Evolutionary conservation across 495 filamentous ascomycete species (phyloP).

Genomic region (Penicillium longicatenatum): DNA sequence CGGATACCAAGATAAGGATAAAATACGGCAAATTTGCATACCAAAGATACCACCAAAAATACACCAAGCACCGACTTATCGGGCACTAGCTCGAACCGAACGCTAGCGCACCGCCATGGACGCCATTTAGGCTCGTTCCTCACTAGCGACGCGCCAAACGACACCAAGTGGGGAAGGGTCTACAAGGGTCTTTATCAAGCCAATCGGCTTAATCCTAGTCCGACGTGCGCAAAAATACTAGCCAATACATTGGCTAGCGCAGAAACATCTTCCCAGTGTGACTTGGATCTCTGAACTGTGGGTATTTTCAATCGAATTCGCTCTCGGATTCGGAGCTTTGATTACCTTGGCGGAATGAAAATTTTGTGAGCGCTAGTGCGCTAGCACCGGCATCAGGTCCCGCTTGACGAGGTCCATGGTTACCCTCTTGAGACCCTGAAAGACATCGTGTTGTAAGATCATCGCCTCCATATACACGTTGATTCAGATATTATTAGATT

Average conservation of each 20-base stretch:
- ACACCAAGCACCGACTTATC: neutral
- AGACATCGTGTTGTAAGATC: neutral
- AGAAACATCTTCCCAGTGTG: neutral
- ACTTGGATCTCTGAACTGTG: neutral
- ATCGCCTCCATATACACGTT: neutral
- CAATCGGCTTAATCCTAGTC: conserved; percentile 13
- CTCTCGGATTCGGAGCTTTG: neutral
- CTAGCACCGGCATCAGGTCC: conserved; percentile 1
- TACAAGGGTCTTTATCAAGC: conserved; percentile 19
- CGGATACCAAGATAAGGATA: neutral
- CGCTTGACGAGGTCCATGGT: neutral
- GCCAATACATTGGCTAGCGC: neutral
- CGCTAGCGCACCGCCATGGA: neutral
- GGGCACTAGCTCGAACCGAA: neutral
- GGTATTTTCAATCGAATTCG: neutral
- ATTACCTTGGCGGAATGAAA: neutral
- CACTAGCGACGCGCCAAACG: neutral
- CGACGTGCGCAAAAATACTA: neutral
- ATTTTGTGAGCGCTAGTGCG: conserved; percentile 1
- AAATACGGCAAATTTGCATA: neutral
- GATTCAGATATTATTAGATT: conserved; percentile 25
- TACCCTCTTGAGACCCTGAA: neutral
- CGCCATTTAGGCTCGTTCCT: neutral
- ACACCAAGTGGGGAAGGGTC: neutral
- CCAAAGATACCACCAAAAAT: neutral